Conservation (phyloP, 2,329 filamentous ascomycete genomes). For the Orbilia blumenaviensis region DNA sequence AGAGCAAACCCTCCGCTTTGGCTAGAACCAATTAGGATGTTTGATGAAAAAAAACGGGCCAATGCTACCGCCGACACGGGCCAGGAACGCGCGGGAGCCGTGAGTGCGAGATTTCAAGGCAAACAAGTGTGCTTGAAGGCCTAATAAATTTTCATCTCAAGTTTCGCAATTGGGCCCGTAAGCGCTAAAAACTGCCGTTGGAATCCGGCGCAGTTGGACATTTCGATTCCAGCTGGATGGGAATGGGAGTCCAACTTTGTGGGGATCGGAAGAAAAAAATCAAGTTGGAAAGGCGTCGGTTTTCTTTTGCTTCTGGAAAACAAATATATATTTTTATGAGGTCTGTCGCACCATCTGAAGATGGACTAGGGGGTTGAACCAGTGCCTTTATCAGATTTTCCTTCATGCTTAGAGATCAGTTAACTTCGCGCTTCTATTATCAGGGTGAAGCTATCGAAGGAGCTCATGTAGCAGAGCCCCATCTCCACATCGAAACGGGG, state of each 20-base stretch:
- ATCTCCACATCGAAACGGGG: conserved; percentile 32
- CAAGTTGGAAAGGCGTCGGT: background rate
- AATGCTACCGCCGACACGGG: conserved; percentile 39
- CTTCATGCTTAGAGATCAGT: background rate
- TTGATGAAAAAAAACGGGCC: conserved; percentile 25
- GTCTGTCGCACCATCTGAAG: conserved; percentile 41
- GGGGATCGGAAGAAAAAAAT: conserved; percentile 13
- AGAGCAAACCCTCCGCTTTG: background rate
- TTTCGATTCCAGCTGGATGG: conserved; percentile 4
- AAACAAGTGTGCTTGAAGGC: background rate
- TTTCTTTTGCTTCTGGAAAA: conserved; percentile 19
- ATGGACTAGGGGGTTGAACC: conserved; percentile 13
- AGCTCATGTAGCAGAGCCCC: conserved; percentile 40
- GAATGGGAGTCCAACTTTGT: conserved; percentile 1
- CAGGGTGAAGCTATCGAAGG: conserved; percentile 26
- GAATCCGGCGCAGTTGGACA: conserved; percentile 29
- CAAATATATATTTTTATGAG: conserved; percentile 11
- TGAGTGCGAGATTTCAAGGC: background rate
- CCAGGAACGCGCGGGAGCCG: conserved; percentile 37
- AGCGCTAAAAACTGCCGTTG: conserved; percentile 38
- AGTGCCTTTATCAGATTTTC: conserved; percentile 11
- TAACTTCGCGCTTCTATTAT: conserved; percentile 12
- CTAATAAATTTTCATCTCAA: conserved; percentile 37
- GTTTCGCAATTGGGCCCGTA: conserved; percentile 43
- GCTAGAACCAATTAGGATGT: conserved; percentile 38